Base-by-base conservation (phyloP, 495 filamentous ascomycete species). In the Tuber magnatum region DNA sequence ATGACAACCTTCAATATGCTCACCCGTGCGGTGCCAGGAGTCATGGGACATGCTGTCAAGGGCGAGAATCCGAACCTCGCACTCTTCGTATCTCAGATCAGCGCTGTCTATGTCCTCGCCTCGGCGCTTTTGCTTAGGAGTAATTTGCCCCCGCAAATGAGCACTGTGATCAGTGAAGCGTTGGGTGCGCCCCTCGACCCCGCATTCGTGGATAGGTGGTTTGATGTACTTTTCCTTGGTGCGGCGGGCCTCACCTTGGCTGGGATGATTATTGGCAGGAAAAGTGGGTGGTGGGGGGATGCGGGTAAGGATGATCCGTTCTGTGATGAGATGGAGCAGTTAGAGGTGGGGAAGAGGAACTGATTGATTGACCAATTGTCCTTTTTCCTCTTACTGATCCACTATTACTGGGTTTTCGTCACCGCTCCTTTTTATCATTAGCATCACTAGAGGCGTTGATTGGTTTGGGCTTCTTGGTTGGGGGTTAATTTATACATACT, bases 151-250 rank as follows among this genome's bases (percentile, higher is more conserved):
- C 84, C 84, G 42, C 89, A 92, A 78, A 90, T 93, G 78, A 88
- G 92, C 28, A 86, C 88, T 44, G 90, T 90, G 7, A 91, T 93
- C 6, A 87, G 88, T 6, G 91, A 91, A 74, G 91, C 89, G n/a
- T 84, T 94, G 44, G 88, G 88, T 42, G 90, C 90, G 16, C 86
- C 86, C 10, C 85, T 93, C 14, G 89, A 92, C 80, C 87, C 88
- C 12, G 84, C 81, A 20, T 92, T 93, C 76, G 91, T 92, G n/a
- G 92, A 94, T 77, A 84, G 88, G n/a, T 94, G 92, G 92, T 95
- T 94, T 81, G 92, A 94, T 80, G 88, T 88, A 38, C 92, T 92
- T 90, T 95, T 94, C 79, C 82, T 94, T 40, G 78, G 87, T 5
- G 89, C 89, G 10, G 90, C 88, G 70, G 85, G 83, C 0, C 81